phyloP scores from a whole-genome alignment of 108 stramenopile species.

The Nitzschia inconspicua region DNA sequence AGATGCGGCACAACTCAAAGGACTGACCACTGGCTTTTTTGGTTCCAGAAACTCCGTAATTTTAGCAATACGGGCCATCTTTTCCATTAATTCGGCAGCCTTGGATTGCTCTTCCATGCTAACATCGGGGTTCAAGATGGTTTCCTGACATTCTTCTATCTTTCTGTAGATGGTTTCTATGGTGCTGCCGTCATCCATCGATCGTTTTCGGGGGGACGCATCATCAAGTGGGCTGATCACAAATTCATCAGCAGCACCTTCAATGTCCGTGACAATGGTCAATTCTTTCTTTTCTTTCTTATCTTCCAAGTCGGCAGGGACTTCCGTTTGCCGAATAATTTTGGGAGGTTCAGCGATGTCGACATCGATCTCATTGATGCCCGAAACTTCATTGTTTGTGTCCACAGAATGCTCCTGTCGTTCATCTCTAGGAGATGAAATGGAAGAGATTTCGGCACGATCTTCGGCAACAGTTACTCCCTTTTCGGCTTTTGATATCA shows the following conservation, averaged over 20 bases:
- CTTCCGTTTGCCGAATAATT: background rate
- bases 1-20: no score
- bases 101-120: background rate
- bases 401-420: background rate
- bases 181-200: background rate
- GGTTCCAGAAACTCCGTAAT: no score
- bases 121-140: background rate
- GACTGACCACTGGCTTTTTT: no score
- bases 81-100: background rate
- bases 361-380: background rate
- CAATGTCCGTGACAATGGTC: background rate
- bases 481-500: background rate
- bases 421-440: background rate
- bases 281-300: background rate
- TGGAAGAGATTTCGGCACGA: no score
- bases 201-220: background rate
- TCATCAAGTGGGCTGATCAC: background rate
- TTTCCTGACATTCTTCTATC: background rate
- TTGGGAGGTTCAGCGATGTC: background rate
- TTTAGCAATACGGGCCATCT: background rate
- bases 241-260: background rate
- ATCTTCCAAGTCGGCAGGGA: background rate
- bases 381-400: background rate
- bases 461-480: background rate
- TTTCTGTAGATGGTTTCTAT: background rate